A percentile compares a stretch with the other conserved stretches of the same genome.
phyloP scores from a whole-genome alignment of 2,329 filamentous ascomycete species.

The Iodosphaeria phyllophila region DNA sequence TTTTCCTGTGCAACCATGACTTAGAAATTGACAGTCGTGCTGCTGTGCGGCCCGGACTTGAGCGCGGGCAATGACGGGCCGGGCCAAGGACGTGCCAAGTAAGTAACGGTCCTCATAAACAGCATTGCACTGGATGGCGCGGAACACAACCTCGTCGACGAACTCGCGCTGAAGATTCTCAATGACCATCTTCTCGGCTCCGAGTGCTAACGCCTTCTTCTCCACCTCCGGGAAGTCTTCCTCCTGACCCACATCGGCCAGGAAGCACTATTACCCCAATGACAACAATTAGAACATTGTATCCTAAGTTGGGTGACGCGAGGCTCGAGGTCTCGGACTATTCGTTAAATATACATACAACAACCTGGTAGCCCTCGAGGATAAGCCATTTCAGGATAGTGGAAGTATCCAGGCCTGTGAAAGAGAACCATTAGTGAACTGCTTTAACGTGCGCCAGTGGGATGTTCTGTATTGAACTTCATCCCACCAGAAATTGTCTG shows the following conservation, averaged over 20 bases:
- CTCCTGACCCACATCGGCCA: conserved; percentile 58
- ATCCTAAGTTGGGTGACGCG: conserved; percentile 4
- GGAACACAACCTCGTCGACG: conserved; percentile 57
- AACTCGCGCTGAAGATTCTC: conserved; percentile 42
- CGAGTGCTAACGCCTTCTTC: conserved; percentile 46
- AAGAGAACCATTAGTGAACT: neutral
- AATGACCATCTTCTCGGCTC: conserved; percentile 44
- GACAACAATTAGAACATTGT: conserved; percentile 11
- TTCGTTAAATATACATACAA: conserved; percentile 3
- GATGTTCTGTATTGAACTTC: neutral
- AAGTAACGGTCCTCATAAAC: conserved; percentile 35
- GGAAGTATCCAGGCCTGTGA: conserved; percentile 22
- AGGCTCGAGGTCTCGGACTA: neutral
- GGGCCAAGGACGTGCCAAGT: conserved; percentile 41
- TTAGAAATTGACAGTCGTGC: conserved; percentile 17
- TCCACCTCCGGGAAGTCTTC: conserved; percentile 59
- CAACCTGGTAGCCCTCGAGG: conserved; percentile 10
- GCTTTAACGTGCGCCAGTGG: neutral
- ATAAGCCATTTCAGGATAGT: conserved; percentile 23
- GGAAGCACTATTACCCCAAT: too few species aligned
- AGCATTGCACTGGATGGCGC: conserved; percentile 56
- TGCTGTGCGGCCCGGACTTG: conserved; percentile 15
- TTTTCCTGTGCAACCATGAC: conserved; percentile 42
- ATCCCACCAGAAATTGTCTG: neutral
- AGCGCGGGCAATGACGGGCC: conserved; percentile 42